phyloP scores from a whole-genome alignment of 805 yeast species.

The Kluyveromyces starmeri region DNA sequence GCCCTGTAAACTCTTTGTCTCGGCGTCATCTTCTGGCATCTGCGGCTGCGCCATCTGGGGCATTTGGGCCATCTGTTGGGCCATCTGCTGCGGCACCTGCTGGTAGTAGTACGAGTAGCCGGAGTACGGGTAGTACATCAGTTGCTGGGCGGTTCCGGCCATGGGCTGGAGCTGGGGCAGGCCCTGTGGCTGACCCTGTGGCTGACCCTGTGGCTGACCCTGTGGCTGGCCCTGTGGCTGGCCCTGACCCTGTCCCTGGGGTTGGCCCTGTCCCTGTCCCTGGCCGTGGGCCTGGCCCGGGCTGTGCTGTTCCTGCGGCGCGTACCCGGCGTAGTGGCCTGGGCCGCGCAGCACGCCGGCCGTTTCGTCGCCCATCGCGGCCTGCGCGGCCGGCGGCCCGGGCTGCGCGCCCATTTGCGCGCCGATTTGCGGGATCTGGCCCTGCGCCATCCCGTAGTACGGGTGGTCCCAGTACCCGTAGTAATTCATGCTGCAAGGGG shows the following conservation, averaged over 20 bases:
- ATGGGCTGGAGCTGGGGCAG: slow-evolving; percentile 5
- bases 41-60: slow-evolving; percentile 1
- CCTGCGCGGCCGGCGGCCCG: slow-evolving; percentile 6
- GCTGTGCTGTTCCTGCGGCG: not conserved
- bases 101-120: slow-evolving; percentile 5
- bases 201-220: slow-evolving; percentile 3
- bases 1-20: not conserved
- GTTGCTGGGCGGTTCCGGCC: slow-evolving; percentile 1
- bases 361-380: slow-evolving; percentile 7
- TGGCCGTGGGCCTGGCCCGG: not conserved
- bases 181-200: slow-evolving; percentile 3
- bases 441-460: slow-evolving; percentile 8
- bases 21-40: not conserved
- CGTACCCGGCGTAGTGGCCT: not conserved
- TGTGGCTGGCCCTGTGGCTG: slow-evolving; percentile 4
- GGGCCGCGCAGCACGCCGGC: not conserved
- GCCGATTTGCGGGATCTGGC: slow-evolving; percentile 6
- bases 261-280: slow-evolving; percentile 2
- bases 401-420: slow-evolving; percentile 7
- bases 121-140: slow-evolving; percentile 5
- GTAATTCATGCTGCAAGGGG: slow-evolving; percentile 4
- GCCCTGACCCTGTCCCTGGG: slow-evolving; percentile 2
- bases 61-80: slow-evolving; percentile 1
- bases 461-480: slow-evolving; percentile 8
- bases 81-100: slow-evolving; percentile 1